Conservation (phyloP, 2,329 filamentous ascomycete species). For the Pseudogymnoascus sp. region DNA sequence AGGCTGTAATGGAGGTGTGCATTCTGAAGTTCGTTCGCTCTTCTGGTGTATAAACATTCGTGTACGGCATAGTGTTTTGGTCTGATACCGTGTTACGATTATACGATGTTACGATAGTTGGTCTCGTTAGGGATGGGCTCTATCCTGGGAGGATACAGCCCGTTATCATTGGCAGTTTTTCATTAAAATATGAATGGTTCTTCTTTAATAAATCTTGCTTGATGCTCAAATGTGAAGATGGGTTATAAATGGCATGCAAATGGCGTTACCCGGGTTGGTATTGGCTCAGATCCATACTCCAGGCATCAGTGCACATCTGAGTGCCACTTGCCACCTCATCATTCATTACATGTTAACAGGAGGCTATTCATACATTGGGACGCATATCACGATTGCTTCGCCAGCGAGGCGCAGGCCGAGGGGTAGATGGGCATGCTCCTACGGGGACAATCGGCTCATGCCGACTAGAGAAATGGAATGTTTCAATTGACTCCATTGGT, state of each 20-base stretch:
- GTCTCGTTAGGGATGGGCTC: background rate
- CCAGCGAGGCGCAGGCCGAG: background rate
- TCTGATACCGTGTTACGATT: constrained; percentile 6
- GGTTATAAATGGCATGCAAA: background rate
- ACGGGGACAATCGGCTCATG: background rate
- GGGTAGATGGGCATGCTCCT: background rate
- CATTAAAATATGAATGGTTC: background rate
- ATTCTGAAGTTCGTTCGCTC: background rate
- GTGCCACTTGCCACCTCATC: background rate
- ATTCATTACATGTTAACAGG: background rate
- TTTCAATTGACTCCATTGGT: constrained; percentile 1
- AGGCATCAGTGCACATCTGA: background rate
- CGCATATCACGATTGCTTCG: background rate
- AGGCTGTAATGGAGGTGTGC: background rate
- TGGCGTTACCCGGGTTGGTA: background rate
- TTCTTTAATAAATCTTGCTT: background rate
- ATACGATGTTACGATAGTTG: constrained; percentile 2
- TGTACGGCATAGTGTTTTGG: background rate
- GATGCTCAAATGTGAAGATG: background rate
- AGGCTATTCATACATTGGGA: background rate
- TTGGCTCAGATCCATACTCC: background rate
- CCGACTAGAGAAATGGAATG: background rate
- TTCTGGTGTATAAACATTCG: background rate
- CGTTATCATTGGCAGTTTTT: background rate
- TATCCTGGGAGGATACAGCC: background rate